Evolutionary conservation across 23 red algal genomes (phyloP), one percentile per base, ranked within the genome.

Genomic region (Gracilaria caudata): DNA sequence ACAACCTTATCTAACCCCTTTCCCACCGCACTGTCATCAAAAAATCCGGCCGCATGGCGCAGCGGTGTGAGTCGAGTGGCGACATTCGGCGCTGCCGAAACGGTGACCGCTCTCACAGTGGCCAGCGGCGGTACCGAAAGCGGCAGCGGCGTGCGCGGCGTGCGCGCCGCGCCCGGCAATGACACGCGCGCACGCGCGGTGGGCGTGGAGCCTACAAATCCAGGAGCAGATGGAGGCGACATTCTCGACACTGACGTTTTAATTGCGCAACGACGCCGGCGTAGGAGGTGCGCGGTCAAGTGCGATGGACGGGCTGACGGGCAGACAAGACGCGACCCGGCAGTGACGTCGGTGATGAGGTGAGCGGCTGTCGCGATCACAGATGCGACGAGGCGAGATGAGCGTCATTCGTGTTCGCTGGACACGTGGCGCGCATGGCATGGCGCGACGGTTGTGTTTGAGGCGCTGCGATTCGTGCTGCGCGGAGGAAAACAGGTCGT

Each of bases 1-100:
- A 99, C 49, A 34, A 95, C 81, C 21, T 75, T 75, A 13, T 75
- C 70, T 40, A 46, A 12, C 0, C 21, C 37, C 40, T 75, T 75
- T 1, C 70, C 70, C 21, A 75, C 3, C 8, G 70, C 37, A 16
- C 43, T 24, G 19, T 75, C 39, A 29, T 75, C 43, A n/a, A 75
- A 75, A 75, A 46, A 75, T 10, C 29, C 37, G 10, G 39, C 43
- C 1, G 70, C 1, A 17, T 43, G 21, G 3, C 25, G 70, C 20
- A 75, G 0, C 9, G 70, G 70, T 3, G 19, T 40, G 14, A 75
- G 43, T 29, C 37, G 29, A 19, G 70, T 75, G 70, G 43, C 6
- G 1, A 75, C 19, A 49, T 43, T 49, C 16, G 70, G 70, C n/a
- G 70, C 70, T 6, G 38, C 37, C n/a, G 70, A 25, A 11, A 49